Conservation (phyloP, 805 yeast genomes). For the Metschnikowia vanudenii region DNA sequence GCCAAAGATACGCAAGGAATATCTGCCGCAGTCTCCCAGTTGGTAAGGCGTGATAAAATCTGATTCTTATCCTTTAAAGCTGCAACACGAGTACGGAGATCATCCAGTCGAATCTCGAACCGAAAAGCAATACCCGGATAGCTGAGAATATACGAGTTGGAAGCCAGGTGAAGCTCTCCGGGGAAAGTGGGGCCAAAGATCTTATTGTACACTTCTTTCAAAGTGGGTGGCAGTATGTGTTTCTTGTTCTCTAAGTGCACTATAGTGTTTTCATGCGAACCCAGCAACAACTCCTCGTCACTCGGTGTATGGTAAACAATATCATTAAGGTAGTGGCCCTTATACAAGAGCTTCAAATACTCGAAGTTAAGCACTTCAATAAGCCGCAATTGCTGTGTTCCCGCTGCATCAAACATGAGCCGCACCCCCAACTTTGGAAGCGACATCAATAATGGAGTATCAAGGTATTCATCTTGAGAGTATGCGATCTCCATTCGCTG, state of each 20-base stretch:
- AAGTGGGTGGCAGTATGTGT: conserved; percentile 23
- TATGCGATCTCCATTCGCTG: conserved; percentile 32
- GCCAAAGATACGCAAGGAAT: conserved; percentile 39
- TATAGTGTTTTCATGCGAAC: not conserved
- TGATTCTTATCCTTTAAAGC: conserved; percentile 20
- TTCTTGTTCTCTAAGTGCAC: conserved; percentile 6
- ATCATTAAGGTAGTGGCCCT: conserved; percentile 32
- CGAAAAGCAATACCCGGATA: conserved; percentile 58
- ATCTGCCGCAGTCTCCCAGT: conserved; percentile 34
- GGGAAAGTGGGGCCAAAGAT: conserved; percentile 65
- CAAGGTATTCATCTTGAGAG: conserved; percentile 28
- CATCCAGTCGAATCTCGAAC: conserved; percentile 32
- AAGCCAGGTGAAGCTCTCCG: conserved; percentile 35
- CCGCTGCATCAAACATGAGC: conserved; percentile 28
- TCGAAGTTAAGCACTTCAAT: conserved; percentile 30
- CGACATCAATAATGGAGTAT: conserved; percentile 33
- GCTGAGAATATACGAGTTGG: conserved; percentile 42
- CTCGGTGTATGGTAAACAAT: conserved; percentile 18
- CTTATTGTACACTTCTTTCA: conserved; percentile 51
- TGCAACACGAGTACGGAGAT: conserved; percentile 17
- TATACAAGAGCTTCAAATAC: conserved; percentile 27
- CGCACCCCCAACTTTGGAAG: conserved; percentile 26
- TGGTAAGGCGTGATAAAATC: conserved; percentile 29
- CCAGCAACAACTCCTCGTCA: conserved; percentile 13
- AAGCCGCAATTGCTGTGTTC: conserved; percentile 26